Percentiles rank a stretch among this genome's conserved stretches.
Evolutionary conservation across 2,329 filamentous ascomycete species (phyloP).

Genomic region (Corynespora cassiicola): DNA sequence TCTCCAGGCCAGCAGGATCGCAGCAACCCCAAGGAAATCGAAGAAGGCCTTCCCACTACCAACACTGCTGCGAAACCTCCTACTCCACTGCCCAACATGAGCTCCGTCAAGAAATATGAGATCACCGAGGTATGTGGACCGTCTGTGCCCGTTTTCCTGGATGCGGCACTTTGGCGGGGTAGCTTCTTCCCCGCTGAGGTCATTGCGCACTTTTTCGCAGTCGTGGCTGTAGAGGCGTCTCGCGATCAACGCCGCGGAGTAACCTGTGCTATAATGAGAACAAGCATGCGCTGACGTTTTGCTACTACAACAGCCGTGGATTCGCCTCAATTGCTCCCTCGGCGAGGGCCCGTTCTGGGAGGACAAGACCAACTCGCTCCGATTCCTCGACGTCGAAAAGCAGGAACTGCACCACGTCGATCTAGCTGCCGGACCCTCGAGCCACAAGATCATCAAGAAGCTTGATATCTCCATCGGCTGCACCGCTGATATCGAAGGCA

Average conservation of each 20-base stretch:
- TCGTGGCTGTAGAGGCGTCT: too few species aligned
- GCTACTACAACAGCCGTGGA: conserved; percentile 50
- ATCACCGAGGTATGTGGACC: conserved; percentile 43
- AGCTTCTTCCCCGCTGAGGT: conserved; percentile 32
- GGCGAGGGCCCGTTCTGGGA: conserved; percentile 81
- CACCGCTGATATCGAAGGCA: conserved; percentile 78
- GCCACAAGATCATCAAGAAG: conserved; percentile 60
- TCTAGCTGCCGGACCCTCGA: conserved; percentile 66
- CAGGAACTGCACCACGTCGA: conserved; percentile 76
- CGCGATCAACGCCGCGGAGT: too few species aligned
- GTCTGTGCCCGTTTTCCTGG: conserved; percentile 6
- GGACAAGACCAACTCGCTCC: conserved; percentile 67
- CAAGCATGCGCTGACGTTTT: conserved; percentile 6
- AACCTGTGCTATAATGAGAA: too few species aligned
- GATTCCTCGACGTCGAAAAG: conserved; percentile 84
- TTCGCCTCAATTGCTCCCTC: conserved; percentile 70
- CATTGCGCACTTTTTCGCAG: too few species aligned
- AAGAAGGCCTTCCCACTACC: conserved; percentile 17
- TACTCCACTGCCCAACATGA: conserved; percentile 25
- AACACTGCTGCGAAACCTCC: conserved; percentile 18
- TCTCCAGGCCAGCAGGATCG: too few species aligned
- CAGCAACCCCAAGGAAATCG: conserved; percentile 17
- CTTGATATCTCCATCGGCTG: conserved; percentile 62
- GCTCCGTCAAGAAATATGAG: conserved; percentile 40
- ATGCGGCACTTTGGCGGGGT: conserved; percentile 26